These are phyloP conservation scores for Coccomyxa sp. DNA, from an alignment of 139 green algal genomes.

Conservation along the genomic window DNA sequence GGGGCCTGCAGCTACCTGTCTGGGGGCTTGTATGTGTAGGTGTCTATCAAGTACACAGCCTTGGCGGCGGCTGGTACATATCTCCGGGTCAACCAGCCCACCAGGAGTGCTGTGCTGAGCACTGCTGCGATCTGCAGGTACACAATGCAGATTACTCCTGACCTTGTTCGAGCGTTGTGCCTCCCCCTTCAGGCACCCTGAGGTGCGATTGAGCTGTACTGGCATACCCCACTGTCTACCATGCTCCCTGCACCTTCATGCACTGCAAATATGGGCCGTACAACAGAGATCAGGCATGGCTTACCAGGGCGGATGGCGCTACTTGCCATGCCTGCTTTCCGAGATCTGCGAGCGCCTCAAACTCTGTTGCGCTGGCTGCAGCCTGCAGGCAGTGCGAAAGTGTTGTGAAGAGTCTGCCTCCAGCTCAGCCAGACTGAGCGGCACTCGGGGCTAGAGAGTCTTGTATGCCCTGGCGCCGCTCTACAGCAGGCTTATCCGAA, in stretches of 20 bases:
- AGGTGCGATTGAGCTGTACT: not conserved
- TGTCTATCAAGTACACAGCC: slow-evolving; percentile 89
- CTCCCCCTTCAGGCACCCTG: not conserved
- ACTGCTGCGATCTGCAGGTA: not conserved
- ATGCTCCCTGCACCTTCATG: not conserved
- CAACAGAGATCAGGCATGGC: not conserved
- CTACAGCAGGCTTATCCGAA: not conserved
- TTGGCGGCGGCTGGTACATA: not conserved
- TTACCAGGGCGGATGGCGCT: not conserved
- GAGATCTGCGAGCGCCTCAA: not conserved
- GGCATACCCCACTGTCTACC: not conserved
- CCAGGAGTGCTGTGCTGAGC: not conserved
- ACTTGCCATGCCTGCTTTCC: not conserved
- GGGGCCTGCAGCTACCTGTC: slow-evolving; percentile 33
- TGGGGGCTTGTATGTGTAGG: slow-evolving; percentile 61
- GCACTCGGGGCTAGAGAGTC: not conserved
- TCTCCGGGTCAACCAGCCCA: not conserved
- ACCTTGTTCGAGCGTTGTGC: not conserved
- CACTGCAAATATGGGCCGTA: not conserved
- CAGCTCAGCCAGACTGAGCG: not conserved
- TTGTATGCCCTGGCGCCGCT: not conserved
- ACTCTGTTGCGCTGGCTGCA: slow-evolving; percentile 1
- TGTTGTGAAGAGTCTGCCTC: not conserved
- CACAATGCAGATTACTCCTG: not conserved
- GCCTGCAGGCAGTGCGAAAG: not conserved